Conservation (phyloP, 108 stramenopile genomes). For the Fragilariopsis cylindrus region DNA sequence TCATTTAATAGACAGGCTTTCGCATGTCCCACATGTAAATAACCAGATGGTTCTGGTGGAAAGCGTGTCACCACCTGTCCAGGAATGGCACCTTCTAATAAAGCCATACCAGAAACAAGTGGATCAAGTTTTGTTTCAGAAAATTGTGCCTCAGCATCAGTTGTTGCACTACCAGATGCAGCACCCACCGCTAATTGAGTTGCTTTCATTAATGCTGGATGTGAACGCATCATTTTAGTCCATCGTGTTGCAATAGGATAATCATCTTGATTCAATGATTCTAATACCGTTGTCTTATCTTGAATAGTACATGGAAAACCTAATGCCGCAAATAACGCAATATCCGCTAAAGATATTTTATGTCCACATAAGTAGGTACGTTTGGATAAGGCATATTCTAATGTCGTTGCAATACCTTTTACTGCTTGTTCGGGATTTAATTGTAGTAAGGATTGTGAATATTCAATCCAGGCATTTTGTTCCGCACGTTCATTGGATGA, state of each 20-base stretch:
- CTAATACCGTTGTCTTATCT: slow-evolving; percentile 32
- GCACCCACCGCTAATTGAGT: slow-evolving; percentile 75
- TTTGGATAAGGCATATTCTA: slow-evolving; percentile 64
- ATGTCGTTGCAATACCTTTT: slow-evolving; percentile 61
- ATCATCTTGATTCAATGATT: slow-evolving; percentile 1
- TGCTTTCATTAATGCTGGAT: slow-evolving; percentile 73
- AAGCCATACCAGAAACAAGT: slow-evolving; percentile 71
- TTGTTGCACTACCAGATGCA: slow-evolving; percentile 27
- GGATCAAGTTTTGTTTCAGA: slow-evolving; percentile 48
- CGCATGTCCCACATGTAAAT: slow-evolving; percentile 97
- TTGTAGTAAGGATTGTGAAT: slow-evolving; percentile 63
- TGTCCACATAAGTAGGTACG: slow-evolving; percentile 76
- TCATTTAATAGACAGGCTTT: slow-evolving; percentile 98
- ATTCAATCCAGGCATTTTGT: slow-evolving; percentile 93
- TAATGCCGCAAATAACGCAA: slow-evolving; percentile 75
- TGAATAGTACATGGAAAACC: slow-evolving; percentile 67
- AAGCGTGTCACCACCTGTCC: slow-evolving; percentile 94
- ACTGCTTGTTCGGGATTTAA: slow-evolving; percentile 47
- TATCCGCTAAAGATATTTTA: slow-evolving; percentile 84
- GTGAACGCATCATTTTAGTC: slow-evolving; percentile 65
- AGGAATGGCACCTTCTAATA: slow-evolving; percentile 86
- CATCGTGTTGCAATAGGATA: slow-evolving; percentile 61
- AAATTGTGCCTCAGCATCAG: slow-evolving; percentile 55
- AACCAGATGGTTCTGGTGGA: slow-evolving; percentile 99
- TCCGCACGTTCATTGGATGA: slow-evolving; percentile 32